Percentiles rank a stretch among this genome's conserved stretches.
Evolutionary conservation across 208 protist species (phyloP).

Genomic region (Entamoeba dispar): DNA sequence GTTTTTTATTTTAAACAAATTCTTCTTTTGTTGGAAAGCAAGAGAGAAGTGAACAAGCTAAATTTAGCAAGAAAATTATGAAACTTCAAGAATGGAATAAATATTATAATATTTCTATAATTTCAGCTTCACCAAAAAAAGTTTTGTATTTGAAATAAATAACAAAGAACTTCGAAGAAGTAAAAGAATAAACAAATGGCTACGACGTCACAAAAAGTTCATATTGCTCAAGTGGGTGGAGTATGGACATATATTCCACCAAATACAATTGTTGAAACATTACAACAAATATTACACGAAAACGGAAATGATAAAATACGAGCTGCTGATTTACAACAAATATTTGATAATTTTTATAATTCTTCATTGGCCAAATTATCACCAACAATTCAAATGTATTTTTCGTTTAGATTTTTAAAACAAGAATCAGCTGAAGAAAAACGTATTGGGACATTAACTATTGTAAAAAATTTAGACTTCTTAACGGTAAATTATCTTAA

Average conservation of each 20-base stretch:
- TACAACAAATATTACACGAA: background rate
- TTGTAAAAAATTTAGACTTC: background rate
- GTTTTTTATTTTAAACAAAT: no score
- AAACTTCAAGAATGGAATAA: no score
- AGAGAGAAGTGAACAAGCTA: no score
- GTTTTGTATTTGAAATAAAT: background rate
- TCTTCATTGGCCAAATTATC: background rate
- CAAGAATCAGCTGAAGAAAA: background rate
- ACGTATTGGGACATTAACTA: background rate
- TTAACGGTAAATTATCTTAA: background rate
- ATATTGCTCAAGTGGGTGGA: background rate
- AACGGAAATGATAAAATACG: background rate
- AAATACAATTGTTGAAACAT: background rate
- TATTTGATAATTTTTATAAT: background rate
- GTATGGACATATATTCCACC: background rate
- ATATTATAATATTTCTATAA: no score
- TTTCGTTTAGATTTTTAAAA: background rate
- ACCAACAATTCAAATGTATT: background rate
- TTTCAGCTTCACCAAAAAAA: no score
- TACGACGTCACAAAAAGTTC: background rate
- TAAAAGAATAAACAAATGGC: background rate
- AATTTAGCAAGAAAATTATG: no score
- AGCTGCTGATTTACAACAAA: background rate
- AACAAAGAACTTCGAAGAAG: background rate
- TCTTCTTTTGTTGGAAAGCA: no score